Evolutionary conservation across 805 yeast species (phyloP), one percentile per base, ranked within the genome.

Genomic region (Saturnispora gosingensis): DNA sequence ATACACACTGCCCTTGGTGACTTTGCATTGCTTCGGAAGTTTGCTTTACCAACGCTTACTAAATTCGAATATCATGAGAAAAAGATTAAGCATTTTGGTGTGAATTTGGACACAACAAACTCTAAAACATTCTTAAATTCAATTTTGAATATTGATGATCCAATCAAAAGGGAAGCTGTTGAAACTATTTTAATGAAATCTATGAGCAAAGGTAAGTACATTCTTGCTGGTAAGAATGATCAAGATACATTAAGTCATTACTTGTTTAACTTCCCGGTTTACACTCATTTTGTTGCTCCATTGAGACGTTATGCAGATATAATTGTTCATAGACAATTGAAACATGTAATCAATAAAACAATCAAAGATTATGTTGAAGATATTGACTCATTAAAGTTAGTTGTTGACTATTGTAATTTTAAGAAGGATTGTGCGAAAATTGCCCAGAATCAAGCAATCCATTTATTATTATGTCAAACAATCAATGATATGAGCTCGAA

Each of bases 371-470:
- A 71, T 45, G 62, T 65, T 18, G 79, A 77, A 46, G 88, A 82
- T 54, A 63, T 80, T 49, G 91, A 85, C 38, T 72, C 89, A 0
- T 72, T 90, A 59, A 84, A 86, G 61, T 84, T 87, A 60, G 78
- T 87, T 32, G 84, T 96, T 10, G 97, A 91, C 61, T 90, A 89
- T 66, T 91, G 97, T 69, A 89, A 88, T 60, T 93, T 91, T 75
- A 89, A 90, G 68, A 88, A 89, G 64, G 98, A 91, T 62, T 90
- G 97, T 66, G 93, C 98, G 2, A 82, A 81, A 56, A 80, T 80
- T 55, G 97, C 97, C 1, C 98, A 91, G 68, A 95, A 88, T 59
- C 99, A 93, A 68, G 91, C 96, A 13, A 81, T 90, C 50, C 99
- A 93, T 65, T 73, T 93, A 56, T 72, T 85, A 51, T 72, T 90